A percentile compares a stretch with the other conserved stretches of the same genome.
Evolutionary conservation across 768 basidiomycete genomes (phyloP).

Genomic region (Russula olivacea): DNA sequence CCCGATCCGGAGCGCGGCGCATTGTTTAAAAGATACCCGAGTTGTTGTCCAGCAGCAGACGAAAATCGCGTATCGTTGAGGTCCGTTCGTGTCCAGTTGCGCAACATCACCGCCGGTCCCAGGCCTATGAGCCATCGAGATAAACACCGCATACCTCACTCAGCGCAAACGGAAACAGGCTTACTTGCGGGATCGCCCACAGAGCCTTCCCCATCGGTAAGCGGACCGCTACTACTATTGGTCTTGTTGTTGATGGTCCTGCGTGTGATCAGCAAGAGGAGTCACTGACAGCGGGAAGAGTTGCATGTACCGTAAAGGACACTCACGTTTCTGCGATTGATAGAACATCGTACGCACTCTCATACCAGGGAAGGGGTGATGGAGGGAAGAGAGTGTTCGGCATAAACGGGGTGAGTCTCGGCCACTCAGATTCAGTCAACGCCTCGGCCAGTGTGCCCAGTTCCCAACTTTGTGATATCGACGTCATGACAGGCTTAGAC

Average conservation of each 20-base stretch:
- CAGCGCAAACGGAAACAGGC: background rate
- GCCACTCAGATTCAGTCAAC: constrained; percentile 47
- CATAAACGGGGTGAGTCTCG: constrained; percentile 45
- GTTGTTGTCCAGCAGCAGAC: constrained; percentile 41
- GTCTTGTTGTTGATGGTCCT: constrained; percentile 39
- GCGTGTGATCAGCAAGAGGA: constrained; percentile 1
- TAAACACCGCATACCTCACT: background rate
- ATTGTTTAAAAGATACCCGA: constrained; percentile 42
- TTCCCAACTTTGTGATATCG: constrained; percentile 47
- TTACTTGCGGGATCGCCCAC: constrained; percentile 58
- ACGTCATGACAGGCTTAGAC: background rate
- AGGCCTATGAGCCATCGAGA: constrained; percentile 31
- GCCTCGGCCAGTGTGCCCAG: constrained; percentile 53
- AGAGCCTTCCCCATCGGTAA: constrained; percentile 44
- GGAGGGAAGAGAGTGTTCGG: constrained; percentile 41
- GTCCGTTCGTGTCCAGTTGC: constrained; percentile 46
- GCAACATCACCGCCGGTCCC: constrained; percentile 46
- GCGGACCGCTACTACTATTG: constrained; percentile 33
- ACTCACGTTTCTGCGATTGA: constrained; percentile 38
- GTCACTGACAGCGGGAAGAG: background rate
- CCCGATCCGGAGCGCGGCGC: constrained; percentile 44
- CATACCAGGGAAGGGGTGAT: constrained; percentile 27
- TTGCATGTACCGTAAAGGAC: background rate
- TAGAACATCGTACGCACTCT: constrained; percentile 38
- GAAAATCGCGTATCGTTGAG: constrained; percentile 34